Percentiles rank a stretch among this genome's conserved stretches.
Evolutionary conservation across 2,329 filamentous ascomycete genomes (phyloP).

Genomic region (Graphilbum sp.): DNA sequence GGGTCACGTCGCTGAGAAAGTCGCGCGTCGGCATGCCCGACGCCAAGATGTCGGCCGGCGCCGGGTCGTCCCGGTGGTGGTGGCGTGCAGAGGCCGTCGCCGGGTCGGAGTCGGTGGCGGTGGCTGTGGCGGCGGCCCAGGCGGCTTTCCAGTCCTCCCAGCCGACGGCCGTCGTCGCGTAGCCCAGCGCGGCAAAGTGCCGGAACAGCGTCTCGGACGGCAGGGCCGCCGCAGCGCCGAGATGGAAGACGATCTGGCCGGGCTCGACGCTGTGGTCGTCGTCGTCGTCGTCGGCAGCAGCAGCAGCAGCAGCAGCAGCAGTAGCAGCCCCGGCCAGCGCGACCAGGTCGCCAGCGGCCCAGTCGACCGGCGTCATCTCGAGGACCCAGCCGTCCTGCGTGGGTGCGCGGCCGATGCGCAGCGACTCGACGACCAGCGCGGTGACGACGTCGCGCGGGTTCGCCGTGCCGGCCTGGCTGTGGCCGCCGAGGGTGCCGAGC

Average conservation of each 20-base stretch:
- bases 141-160: conserved; percentile 62
- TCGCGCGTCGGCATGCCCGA: conserved; percentile 65
- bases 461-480: conserved; percentile 56
- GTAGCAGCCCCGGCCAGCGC: conserved; percentile 39
- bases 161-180: conserved; percentile 45
- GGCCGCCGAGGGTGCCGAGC: conserved; percentile 62
- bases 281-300: no score
- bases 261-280: not conserved
- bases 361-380: conserved; percentile 76
- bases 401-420: conserved; percentile 54
- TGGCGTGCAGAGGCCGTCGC: no score
- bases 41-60: conserved; percentile 64
- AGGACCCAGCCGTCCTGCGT: conserved; percentile 59
- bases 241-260: conserved; percentile 50
- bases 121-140: conserved; percentile 44
- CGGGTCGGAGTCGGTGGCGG: not conserved
- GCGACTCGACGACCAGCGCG: conserved; percentile 60
- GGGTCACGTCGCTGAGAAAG: conserved; percentile 56
- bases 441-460: conserved; percentile 68
- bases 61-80: conserved; percentile 46
- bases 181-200: conserved; percentile 49
- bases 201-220: conserved; percentile 50
- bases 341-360: conserved; percentile 58
- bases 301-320: no score
- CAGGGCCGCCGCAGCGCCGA: conserved; percentile 57